Percentiles rank a stretch among this genome's conserved stretches.
Conservation (phyloP, 192 early-diverging fungal species). For the Endogone sp. region DNA sequence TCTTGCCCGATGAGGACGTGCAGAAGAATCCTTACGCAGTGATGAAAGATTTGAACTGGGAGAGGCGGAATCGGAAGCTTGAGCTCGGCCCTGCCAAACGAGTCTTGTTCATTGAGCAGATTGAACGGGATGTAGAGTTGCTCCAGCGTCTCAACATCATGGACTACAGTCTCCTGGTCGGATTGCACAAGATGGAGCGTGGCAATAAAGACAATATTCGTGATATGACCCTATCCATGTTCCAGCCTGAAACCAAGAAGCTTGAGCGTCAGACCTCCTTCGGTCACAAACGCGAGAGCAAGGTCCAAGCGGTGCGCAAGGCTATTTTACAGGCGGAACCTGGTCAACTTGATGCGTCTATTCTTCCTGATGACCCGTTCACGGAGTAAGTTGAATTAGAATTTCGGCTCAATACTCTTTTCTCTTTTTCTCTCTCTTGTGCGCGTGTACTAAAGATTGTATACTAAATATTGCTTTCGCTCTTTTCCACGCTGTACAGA, state of each 20-base stretch:
- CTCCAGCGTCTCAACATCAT: constrained; percentile 82
- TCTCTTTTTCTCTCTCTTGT: not conserved
- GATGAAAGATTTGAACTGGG: constrained; percentile 97
- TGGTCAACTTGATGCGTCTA: constrained; percentile 49
- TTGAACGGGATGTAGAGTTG: constrained; percentile 82
- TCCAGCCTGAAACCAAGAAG: constrained; percentile 53
- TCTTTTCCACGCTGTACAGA: constrained; percentile 24
- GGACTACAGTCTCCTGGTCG: constrained; percentile 97
- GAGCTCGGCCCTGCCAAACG: constrained; percentile 82
- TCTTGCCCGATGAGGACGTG: constrained; percentile 71
- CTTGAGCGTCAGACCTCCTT: constrained; percentile 36
- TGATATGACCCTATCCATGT: constrained; percentile 85
- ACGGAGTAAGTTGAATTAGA: constrained; percentile 29
- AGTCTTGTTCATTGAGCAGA: constrained; percentile 76
- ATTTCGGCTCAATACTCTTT: not conserved
- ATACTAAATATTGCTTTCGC: too few relatives aligned
- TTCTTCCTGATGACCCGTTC: constrained; percentile 50
- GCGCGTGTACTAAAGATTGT: too few relatives aligned
- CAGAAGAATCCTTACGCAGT: constrained; percentile 82
- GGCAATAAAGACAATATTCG: constrained; percentile 89
- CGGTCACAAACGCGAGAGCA: constrained; percentile 46
- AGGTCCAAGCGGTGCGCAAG: constrained; percentile 48
- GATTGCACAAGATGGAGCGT: constrained; percentile 80
- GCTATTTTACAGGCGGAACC: constrained; percentile 57
- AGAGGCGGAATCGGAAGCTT: constrained; percentile 66